phyloP scores from a whole-genome alignment of 306 rosid genomes.

The Quercus bicolor region DNA sequence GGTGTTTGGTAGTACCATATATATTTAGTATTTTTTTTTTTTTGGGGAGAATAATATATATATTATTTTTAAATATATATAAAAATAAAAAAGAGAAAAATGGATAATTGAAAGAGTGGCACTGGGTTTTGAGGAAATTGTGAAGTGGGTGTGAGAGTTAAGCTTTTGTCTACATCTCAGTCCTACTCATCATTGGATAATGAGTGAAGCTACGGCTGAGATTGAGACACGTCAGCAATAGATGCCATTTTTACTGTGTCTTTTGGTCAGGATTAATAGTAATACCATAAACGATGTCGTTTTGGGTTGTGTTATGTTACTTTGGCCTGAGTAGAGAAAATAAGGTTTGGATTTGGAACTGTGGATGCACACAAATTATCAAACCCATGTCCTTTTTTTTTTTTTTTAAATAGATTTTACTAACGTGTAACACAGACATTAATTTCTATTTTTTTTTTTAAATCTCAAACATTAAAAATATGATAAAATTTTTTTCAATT shows the following conservation, averaged over 20 bases:
- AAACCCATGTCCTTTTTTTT: neutral
- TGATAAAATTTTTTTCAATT: too few relatives aligned
- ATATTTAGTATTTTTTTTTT: too few relatives aligned
- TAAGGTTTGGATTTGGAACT: neutral
- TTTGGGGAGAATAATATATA: too few relatives aligned
- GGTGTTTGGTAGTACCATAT: too few relatives aligned
- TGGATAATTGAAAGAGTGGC: neutral
- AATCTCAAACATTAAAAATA: too few relatives aligned
- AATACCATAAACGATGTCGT: neutral
- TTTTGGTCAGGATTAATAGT: neutral
- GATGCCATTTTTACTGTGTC: neutral
- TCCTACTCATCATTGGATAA: neutral
- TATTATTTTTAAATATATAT: too few relatives aligned
- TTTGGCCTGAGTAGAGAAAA: too few relatives aligned
- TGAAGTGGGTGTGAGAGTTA: neutral
- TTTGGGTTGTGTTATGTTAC: too few relatives aligned
- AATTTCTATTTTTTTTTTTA: too few relatives aligned
- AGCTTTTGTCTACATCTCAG: neutral
- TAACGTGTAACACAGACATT: too few relatives aligned
- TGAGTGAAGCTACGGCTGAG: neutral
- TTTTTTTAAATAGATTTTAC: too few relatives aligned
- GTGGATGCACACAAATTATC: neutral
- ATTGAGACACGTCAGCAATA: neutral
- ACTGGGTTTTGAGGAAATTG: neutral
- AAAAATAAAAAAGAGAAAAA: neutral